These are phyloP conservation scores for Acacia concinna DNA, from an alignment of 331 rosid species.

Conservation along the genomic window DNA sequence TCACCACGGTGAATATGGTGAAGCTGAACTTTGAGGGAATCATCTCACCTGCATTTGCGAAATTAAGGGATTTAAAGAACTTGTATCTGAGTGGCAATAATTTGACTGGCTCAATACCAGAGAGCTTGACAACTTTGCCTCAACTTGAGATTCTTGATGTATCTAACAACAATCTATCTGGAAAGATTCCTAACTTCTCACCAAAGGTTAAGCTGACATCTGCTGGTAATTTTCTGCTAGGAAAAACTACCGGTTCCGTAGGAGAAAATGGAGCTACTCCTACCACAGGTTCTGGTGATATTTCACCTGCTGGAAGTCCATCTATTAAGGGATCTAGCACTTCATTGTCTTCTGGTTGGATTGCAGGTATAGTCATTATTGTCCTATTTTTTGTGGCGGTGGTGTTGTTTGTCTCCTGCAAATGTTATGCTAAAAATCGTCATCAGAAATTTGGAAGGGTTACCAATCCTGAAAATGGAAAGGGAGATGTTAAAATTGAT, in stretches of 20 bases:
- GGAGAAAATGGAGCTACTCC: conserved; percentile 38
- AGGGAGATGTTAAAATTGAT: conserved; percentile 52
- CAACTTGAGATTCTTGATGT: conserved; percentile 58
- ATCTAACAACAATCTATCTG: conserved; percentile 59
- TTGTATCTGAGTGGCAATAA: conserved; percentile 48
- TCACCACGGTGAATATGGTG: conserved; percentile 40
- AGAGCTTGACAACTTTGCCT: conserved; percentile 38
- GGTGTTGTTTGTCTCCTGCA: conserved; percentile 60
- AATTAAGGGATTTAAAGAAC: conserved; percentile 52
- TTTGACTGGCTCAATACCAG: conserved; percentile 62
- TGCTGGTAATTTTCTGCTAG: conserved; percentile 57
- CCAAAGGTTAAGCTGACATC: conserved; percentile 41
- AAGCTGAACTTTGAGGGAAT: conserved; percentile 48
- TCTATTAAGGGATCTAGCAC: conserved; percentile 12
- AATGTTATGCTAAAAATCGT: conserved; percentile 54
- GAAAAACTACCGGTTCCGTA: conserved; percentile 43
- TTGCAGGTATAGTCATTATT: conserved; percentile 66
- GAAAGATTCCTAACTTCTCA: conserved; percentile 57
- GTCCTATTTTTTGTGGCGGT: conserved; percentile 53
- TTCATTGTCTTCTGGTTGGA: conserved; percentile 50
- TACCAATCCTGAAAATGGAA: conserved; percentile 50
- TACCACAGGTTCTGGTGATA: conserved; percentile 27
- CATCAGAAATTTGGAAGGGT: conserved; percentile 63
- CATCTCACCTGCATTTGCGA: conserved; percentile 65
- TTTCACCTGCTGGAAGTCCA: conserved; percentile 34